A percentile compares a stretch with the other conserved stretches of the same genome.
Conservation (phyloP, 306 rosid species). For the Ammopiptanthus mongolicus region DNA sequence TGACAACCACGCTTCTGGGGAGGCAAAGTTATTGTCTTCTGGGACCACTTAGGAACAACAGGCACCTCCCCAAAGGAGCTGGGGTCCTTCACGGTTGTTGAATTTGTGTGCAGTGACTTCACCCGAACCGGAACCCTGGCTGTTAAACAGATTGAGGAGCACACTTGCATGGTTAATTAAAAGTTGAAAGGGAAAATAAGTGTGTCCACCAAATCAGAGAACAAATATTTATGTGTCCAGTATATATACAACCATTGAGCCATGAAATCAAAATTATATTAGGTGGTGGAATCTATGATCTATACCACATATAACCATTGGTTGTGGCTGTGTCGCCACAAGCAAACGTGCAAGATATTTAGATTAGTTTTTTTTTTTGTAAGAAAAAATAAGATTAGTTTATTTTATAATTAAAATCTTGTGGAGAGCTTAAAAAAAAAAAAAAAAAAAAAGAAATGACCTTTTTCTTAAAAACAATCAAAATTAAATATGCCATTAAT, state of each 20-base stretch:
- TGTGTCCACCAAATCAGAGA: background rate
- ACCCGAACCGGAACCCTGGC: constrained; percentile 14
- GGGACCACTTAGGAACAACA: constrained; percentile 68
- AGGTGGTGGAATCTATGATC: background rate
- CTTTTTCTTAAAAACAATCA: too few relatives aligned
- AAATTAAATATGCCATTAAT: too few relatives aligned
- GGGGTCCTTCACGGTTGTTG: constrained; percentile 13
- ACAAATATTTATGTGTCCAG: background rate
- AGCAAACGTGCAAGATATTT: background rate
- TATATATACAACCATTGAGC: background rate
- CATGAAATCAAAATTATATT: background rate
- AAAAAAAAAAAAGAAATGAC: too few relatives aligned
- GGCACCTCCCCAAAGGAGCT: constrained; percentile 29
- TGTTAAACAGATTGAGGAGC: constrained; percentile 8
- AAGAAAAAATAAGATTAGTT: too few relatives aligned
- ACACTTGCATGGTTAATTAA: constrained; percentile 4
- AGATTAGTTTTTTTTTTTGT: too few relatives aligned
- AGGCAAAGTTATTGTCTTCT: constrained; percentile 69
- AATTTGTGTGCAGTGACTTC: constrained; percentile 17
- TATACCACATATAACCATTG: background rate
- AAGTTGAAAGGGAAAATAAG: background rate
- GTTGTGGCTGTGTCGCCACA: background rate
- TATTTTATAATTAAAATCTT: too few relatives aligned
- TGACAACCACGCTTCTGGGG: constrained; percentile 76
- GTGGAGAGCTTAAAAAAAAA: too few relatives aligned